These are phyloP conservation scores for Chrysoporthe cubensis DNA, from an alignment of 2,329 filamentous ascomycete genomes.

Conservation along the genomic window DNA sequence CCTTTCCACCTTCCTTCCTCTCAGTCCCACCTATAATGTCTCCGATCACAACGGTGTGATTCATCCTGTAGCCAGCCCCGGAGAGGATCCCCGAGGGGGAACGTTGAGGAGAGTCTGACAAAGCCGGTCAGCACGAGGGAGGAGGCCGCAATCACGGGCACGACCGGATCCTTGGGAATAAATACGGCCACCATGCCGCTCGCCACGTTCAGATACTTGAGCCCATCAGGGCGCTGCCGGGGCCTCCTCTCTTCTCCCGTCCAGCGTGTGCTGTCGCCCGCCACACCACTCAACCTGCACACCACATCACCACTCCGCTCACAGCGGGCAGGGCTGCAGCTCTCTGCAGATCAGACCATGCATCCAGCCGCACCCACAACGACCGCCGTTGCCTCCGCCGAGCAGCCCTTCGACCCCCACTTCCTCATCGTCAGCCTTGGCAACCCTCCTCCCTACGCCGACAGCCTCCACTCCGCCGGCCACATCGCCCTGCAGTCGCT, in stretches of 20 bases:
- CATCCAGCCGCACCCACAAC: neutral
- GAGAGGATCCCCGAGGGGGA: neutral
- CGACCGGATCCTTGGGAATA: neutral
- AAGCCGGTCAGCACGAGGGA: neutral
- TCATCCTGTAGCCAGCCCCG: neutral
- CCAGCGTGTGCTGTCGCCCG: neutral
- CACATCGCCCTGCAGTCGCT: slow-evolving; percentile 74
- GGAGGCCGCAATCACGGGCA: neutral
- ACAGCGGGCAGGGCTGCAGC: neutral
- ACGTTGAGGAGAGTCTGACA: neutral
- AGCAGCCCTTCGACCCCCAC: slow-evolving; percentile 42
- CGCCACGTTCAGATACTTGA: slow-evolving; percentile 10
- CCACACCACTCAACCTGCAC: neutral
- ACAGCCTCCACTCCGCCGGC: slow-evolving; percentile 85
- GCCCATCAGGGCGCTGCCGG: slow-evolving; percentile 11
- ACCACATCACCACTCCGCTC: neutral
- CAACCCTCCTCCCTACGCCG: slow-evolving; percentile 75
- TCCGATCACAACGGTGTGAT: neutral
- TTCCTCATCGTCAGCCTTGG: slow-evolving; percentile 87
- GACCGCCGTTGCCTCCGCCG: neutral
- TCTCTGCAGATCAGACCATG: slow-evolving; percentile 4
- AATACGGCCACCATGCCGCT: neutral
- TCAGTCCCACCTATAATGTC: neutral
- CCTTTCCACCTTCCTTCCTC: neutral
- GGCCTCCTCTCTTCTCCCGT: neutral